Conservation (phyloP, 805 yeast species). For the Ogataea siamensis region DNA sequence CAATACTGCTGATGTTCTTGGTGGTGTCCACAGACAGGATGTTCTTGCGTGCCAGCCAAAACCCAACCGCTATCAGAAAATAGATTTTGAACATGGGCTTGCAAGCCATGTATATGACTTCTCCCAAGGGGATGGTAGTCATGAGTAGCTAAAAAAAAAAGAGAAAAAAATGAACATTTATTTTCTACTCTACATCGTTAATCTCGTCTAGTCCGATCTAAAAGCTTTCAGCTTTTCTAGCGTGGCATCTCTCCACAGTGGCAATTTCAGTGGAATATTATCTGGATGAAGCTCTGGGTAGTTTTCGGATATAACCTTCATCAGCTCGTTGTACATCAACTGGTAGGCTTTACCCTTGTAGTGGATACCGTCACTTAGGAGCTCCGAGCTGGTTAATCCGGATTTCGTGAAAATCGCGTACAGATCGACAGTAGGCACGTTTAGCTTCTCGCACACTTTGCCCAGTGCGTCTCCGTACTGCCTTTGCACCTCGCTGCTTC, state of each 20-base stretch:
- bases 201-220: neutral
- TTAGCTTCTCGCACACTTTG: constrained; percentile 42
- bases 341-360: constrained; percentile 37
- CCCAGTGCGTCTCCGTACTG: constrained; percentile 51
- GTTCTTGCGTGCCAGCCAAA: constrained; percentile 56
- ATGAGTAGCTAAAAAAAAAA: neutral
- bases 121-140: constrained; percentile 43
- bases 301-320: constrained; percentile 28
- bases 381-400: constrained; percentile 32
- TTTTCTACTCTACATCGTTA: neutral
- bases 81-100: constrained; percentile 88
- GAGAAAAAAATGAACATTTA: neutral
- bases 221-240: constrained; percentile 11
- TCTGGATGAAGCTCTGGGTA: constrained; percentile 35
- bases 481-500: constrained; percentile 46
- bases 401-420: constrained; percentile 35
- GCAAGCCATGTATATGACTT: constrained; percentile 70
- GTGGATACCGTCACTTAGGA: constrained; percentile 44
- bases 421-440: constrained; percentile 59
- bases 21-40: constrained; percentile 66
- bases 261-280: constrained; percentile 20
- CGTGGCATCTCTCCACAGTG: constrained; percentile 23
- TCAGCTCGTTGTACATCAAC: constrained; percentile 35
- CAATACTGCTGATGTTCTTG: constrained; percentile 64
- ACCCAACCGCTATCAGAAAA: constrained; percentile 67